These are phyloP conservation scores for Rutstroemia sp. DNA, from an alignment of 2,329 filamentous ascomycete genomes.

Conservation along the genomic window DNA sequence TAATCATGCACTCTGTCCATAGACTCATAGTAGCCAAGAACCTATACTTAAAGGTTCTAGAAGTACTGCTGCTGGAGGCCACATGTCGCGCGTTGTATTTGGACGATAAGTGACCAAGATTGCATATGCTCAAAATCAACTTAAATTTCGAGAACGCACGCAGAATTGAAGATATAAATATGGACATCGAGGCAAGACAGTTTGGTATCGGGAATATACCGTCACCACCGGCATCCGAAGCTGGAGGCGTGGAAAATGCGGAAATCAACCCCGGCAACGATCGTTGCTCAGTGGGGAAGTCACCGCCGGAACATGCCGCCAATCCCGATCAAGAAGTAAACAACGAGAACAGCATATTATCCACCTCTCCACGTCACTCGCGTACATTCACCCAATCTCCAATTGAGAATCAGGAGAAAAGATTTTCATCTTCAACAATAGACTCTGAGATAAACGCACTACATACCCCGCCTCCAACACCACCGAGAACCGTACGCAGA, in stretches of 20 bases:
- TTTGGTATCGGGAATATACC: not conserved
- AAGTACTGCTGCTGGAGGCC: not conserved
- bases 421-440: slow-evolving; percentile 6
- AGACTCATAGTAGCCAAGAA: not conserved
- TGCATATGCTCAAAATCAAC: slow-evolving; percentile 1
- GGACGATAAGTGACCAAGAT: not conserved
- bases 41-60: slow-evolving; percentile 6
- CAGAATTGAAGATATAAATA: not conserved
- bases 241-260: no score
- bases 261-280: slow-evolving; percentile 7
- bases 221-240: slow-evolving; percentile 7
- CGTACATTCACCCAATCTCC: slow-evolving; percentile 2
- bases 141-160: not conserved
- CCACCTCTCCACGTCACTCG: slow-evolving; percentile 10
- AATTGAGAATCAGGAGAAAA: slow-evolving; percentile 5
- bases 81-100: not conserved
- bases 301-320: not conserved
- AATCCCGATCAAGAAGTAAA: slow-evolving; percentile 8
- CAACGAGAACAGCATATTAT: slow-evolving; percentile 4
- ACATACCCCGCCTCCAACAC: slow-evolving; percentile 9
- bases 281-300: slow-evolving; percentile 9
- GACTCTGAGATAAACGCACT: slow-evolving; percentile 6
- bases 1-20: not conserved
- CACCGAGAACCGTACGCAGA: slow-evolving; percentile 2
- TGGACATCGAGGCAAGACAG: not conserved